Evolutionary conservation across 1,284 basidiomycete genomes (phyloP).

Genomic region (Macrocystidia cucumis): DNA sequence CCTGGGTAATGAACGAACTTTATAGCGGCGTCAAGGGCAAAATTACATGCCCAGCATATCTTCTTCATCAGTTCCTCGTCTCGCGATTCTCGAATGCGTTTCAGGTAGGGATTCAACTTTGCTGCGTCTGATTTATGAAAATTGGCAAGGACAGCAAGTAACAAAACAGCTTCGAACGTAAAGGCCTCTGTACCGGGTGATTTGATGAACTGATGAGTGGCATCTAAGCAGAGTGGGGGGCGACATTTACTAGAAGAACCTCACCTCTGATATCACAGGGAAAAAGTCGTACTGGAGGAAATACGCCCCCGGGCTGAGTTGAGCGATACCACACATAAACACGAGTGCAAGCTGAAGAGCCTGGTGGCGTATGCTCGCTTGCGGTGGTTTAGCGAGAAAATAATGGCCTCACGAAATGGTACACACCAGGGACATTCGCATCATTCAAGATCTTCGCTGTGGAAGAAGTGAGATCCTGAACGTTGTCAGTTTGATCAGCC

Average conservation of each 20-base stretch:
- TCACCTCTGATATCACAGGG: conserved; percentile 39
- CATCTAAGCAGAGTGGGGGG: not conserved
- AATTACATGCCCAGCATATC: conserved; percentile 48
- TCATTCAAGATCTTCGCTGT: too few relatives aligned
- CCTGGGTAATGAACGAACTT: conserved; percentile 43
- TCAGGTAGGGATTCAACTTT: conserved; percentile 56
- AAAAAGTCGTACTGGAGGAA: conserved; percentile 55
- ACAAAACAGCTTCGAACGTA: conserved; percentile 48
- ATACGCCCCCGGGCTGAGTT: conserved; percentile 63
- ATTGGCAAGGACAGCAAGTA: conserved; percentile 52
- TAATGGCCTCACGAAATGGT: too few relatives aligned
- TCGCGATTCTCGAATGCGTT: conserved; percentile 34
- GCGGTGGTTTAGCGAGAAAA: conserved; percentile 1
- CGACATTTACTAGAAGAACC: conserved; percentile 11
- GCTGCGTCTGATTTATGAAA: conserved; percentile 64
- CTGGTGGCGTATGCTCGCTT: conserved; percentile 43
- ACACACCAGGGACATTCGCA: conserved; percentile 33
- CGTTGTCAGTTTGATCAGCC: too few relatives aligned
- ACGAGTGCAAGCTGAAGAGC: conserved; percentile 47
- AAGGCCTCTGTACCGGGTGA: conserved; percentile 43
- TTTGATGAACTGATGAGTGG: conserved; percentile 38
- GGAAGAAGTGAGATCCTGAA: conserved; percentile 42
- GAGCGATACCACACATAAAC: conserved; percentile 48
- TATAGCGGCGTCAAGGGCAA: conserved; percentile 39
- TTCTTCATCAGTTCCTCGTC: conserved; percentile 46